Conservation (phyloP, 495 filamentous ascomycete species). For the Lasiosphaeria miniovina region DNA sequence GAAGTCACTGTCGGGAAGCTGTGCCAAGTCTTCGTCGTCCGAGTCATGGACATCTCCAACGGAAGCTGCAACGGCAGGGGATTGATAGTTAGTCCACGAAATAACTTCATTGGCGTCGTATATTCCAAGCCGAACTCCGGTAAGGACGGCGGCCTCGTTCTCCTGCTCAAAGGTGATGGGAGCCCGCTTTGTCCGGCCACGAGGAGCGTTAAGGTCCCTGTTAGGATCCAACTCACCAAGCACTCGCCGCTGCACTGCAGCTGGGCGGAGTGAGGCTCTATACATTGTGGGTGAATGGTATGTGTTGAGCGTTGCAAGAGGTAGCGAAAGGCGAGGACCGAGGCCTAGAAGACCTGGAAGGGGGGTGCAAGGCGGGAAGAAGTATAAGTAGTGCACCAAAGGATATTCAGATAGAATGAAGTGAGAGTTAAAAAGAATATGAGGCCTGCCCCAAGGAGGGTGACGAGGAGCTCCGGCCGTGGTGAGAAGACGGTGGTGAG, state of each 20-base stretch:
- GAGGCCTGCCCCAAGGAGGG: not conserved
- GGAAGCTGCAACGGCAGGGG: constrained; percentile 9
- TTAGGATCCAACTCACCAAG: constrained; percentile 22
- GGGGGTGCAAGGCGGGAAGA: too few relatives aligned
- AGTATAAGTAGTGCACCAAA: not conserved
- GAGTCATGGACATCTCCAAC: constrained; percentile 10
- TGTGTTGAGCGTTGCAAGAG: too few relatives aligned
- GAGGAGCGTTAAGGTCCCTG: constrained; percentile 19
- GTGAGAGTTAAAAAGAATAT: not conserved
- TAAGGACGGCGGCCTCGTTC: constrained; percentile 18
- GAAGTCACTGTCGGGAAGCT: not conserved
- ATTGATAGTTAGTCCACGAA: constrained; percentile 21
- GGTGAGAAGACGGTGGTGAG: not conserved
- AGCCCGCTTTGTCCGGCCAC: constrained; percentile 11
- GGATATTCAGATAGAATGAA: not conserved
- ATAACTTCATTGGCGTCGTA: constrained; percentile 24
- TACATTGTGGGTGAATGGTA: too few relatives aligned
- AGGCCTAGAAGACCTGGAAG: too few relatives aligned
- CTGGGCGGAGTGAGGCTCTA: not conserved
- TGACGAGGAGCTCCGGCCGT: not conserved
- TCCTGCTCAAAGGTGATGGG: constrained; percentile 28
- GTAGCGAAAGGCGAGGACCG: too few relatives aligned
- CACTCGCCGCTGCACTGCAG: constrained; percentile 6
- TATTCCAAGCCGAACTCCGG: constrained; percentile 18
- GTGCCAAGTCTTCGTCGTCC: constrained; percentile 19